Evolutionary conservation across 208 protist species (phyloP).

Genomic region (Acanthamoeba castellanii): DNA sequence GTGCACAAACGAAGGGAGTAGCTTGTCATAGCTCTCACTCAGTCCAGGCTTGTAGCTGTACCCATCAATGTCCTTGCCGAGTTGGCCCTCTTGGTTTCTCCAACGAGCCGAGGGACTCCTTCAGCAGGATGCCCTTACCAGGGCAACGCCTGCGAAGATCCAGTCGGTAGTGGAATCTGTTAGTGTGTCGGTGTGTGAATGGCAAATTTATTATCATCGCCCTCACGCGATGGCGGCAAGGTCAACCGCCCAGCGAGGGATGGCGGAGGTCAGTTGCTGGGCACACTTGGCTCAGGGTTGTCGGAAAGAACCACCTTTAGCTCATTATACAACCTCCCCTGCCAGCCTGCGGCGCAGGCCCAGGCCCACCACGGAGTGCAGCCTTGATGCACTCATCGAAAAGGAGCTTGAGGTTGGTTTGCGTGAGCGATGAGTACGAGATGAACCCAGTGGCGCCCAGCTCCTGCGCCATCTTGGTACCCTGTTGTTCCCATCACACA

Average conservation of each 20-base stretch:
- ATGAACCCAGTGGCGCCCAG: constrained; percentile 92
- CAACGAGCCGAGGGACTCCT: constrained; percentile 3
- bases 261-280: too few species aligned
- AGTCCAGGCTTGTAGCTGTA: not conserved
- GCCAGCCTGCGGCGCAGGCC: not conserved
- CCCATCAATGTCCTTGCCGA: constrained; percentile 9
- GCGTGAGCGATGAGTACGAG: constrained; percentile 93
- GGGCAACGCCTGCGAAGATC: too few species aligned
- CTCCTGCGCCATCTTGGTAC: constrained; percentile 85
- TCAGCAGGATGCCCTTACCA: constrained; percentile 55
- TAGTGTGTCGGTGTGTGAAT: too few species aligned
- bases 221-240: too few species aligned
- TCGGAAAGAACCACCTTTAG: too few species aligned
- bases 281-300: too few species aligned
- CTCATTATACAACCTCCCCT: not conserved
- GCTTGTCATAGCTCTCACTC: not conserved
- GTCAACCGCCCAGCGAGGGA: too few species aligned
- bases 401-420: constrained; percentile 90
- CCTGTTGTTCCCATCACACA: constrained; percentile 23
- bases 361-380: constrained; percentile 57
- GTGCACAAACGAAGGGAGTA: not conserved
- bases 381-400: constrained; percentile 90
- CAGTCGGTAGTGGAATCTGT: too few species aligned
- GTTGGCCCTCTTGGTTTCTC: constrained; percentile 30
- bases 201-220: too few species aligned